phyloP scores from a whole-genome alignment of 495 filamentous ascomycete species.

The Bathelium albidoporum region DNA sequence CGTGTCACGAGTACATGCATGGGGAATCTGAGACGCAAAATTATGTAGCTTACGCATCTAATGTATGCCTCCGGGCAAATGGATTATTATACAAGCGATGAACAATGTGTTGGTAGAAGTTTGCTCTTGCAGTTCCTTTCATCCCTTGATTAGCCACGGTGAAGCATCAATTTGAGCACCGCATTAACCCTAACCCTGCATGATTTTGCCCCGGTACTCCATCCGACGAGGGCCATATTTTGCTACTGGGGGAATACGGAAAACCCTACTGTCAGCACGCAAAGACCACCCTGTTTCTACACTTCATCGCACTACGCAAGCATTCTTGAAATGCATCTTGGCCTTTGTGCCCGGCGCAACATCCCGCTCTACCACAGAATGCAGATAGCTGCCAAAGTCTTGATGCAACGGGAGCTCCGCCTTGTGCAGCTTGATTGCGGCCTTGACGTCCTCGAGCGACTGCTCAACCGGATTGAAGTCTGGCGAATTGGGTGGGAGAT shows the following conservation, averaged over 20 bases:
- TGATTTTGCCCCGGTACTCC: too few relatives aligned
- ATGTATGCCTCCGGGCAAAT: not conserved
- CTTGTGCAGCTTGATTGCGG: not conserved
- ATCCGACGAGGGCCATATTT: too few relatives aligned
- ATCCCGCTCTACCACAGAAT: not conserved
- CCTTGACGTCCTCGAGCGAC: conserved; percentile 1
- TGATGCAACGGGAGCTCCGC: not conserved
- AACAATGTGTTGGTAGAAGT: not conserved
- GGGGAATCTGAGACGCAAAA: not conserved
- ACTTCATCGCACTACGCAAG: not conserved
- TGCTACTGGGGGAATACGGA: too few relatives aligned
- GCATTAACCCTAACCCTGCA: not conserved
- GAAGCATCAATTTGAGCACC: not conserved
- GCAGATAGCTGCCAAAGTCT: conserved; percentile 5
- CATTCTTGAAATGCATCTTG: conserved; percentile 5
- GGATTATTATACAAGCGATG: not conserved
- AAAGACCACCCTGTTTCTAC: not conserved
- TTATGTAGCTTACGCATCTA: not conserved
- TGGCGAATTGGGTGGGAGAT: conserved; percentile 6
- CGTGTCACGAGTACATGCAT: not conserved
- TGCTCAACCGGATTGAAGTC: conserved; percentile 9
- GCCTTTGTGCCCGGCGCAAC: not conserved
- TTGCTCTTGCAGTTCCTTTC: not conserved
- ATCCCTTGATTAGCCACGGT: not conserved
- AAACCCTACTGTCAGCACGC: not conserved